phyloP scores from a whole-genome alignment of 2,329 filamentous ascomycete genomes.

The Didymella keratinophila region DNA sequence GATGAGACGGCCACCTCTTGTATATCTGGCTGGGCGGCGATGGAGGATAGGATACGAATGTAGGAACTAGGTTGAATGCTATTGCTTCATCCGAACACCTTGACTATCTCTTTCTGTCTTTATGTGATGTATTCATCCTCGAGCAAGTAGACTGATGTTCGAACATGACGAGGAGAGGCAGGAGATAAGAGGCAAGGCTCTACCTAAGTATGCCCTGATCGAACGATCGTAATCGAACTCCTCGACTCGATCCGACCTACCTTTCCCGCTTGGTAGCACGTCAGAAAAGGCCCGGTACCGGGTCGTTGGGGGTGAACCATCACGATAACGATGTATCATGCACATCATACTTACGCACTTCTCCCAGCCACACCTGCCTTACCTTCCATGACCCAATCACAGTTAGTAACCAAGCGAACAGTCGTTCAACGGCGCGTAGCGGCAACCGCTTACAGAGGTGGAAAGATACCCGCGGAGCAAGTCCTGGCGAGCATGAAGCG shows the following conservation, averaged over 20 bases:
- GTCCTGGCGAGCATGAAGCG: not conserved
- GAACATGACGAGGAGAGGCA: not conserved
- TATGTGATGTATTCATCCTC: not conserved
- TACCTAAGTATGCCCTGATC: not conserved
- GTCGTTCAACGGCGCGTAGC: not conserved
- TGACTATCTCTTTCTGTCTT: constrained; percentile 8
- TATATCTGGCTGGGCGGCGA: constrained; percentile 14
- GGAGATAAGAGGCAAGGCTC: not conserved
- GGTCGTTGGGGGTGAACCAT: constrained; percentile 1
- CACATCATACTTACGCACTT: not conserved
- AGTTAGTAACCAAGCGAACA: not conserved
- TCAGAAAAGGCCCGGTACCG: constrained; percentile 9
- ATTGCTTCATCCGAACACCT: constrained; percentile 12
- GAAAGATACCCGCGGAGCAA: not conserved
- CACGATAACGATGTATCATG: constrained; percentile 10
- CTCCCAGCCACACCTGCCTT: constrained; percentile 2
- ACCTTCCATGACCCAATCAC: no score
- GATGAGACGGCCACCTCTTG: constrained; percentile 14
- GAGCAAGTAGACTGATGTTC: not conserved
- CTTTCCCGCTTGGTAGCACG: constrained; percentile 9
- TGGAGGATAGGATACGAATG: constrained; percentile 11
- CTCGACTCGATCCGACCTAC: constrained; percentile 2
- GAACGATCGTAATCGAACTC: not conserved
- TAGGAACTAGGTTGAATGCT: constrained; percentile 21
- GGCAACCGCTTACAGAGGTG: not conserved